Conservation (phyloP, 306 rosid genomes). For the Lathyrus sativus region DNA sequence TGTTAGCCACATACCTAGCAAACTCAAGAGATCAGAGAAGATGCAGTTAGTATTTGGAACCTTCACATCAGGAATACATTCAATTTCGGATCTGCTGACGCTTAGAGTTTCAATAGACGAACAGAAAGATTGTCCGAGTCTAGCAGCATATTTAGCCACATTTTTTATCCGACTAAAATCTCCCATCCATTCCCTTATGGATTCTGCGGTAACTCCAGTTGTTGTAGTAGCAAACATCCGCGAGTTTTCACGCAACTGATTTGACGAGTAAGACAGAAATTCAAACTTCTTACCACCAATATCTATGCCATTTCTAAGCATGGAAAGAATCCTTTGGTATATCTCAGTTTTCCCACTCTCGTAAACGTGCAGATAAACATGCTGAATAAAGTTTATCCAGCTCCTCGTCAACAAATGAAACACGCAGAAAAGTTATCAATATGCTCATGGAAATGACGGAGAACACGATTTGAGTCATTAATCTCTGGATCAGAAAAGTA, state of each 20-base stretch:
- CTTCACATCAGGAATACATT: slow-evolving; percentile 58
- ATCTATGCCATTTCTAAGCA: slow-evolving; percentile 62
- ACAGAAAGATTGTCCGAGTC: slow-evolving; percentile 87
- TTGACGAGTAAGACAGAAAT: slow-evolving; percentile 86
- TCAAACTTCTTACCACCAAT: slow-evolving; percentile 77
- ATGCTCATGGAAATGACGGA: slow-evolving; percentile 49
- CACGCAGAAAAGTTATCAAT: slow-evolving; percentile 70
- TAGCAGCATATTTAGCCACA: slow-evolving; percentile 93
- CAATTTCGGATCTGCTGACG: slow-evolving; percentile 53
- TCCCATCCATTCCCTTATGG: slow-evolving; percentile 75
- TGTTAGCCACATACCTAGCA: slow-evolving; percentile 66
- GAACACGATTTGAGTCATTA: slow-evolving; percentile 83
- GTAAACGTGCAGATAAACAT: slow-evolving; percentile 63
- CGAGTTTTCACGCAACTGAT: slow-evolving; percentile 82
- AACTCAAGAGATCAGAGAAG: slow-evolving; percentile 78
- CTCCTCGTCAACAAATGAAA: slow-evolving; percentile 93
- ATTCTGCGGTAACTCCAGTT: slow-evolving; percentile 43
- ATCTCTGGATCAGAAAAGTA: slow-evolving; percentile 76
- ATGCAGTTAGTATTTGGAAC: slow-evolving; percentile 32
- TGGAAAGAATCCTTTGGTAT: slow-evolving; percentile 62
- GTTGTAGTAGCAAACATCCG: slow-evolving; percentile 85
- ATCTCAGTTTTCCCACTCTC: slow-evolving; percentile 56
- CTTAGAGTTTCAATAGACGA: slow-evolving; percentile 81
- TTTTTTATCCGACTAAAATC: slow-evolving; percentile 62
- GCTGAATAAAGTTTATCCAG: slow-evolving; percentile 61